phyloP scores from a whole-genome alignment of 768 basidiomycete genomes.

The Tricholoma matsutake region DNA sequence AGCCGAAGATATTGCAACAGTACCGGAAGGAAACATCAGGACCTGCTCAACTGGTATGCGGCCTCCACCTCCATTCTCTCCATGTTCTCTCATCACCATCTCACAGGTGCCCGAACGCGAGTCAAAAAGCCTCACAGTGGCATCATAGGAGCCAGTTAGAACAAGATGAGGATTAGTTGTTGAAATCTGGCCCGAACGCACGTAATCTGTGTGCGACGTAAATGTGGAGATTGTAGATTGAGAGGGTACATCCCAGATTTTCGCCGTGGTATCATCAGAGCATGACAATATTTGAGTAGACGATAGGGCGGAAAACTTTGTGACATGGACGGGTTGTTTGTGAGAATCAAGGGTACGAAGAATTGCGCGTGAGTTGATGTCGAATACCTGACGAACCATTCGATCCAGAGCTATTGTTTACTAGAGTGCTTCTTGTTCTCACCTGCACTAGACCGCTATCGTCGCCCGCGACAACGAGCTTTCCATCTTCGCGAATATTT shows the following conservation, averaged over 20 bases:
- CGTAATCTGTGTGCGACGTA: conserved; percentile 88
- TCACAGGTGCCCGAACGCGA: conserved; percentile 79
- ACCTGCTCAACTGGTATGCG: conserved; percentile 86
- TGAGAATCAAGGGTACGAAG: conserved; percentile 90
- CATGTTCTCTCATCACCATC: conserved; percentile 67
- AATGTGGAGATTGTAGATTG: conserved; percentile 79
- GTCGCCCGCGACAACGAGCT: conserved; percentile 92
- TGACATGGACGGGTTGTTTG: conserved; percentile 94
- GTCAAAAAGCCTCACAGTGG: conserved; percentile 86
- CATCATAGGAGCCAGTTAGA: conserved; percentile 93
- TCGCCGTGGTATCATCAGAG: conserved; percentile 93
- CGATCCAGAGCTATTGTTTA: not conserved
- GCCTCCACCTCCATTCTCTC: conserved; percentile 26
- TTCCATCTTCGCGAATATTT: conserved; percentile 88
- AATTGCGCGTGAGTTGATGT: conserved; percentile 90
- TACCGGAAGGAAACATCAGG: conserved; percentile 87
- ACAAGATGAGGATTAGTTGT: conserved; percentile 79
- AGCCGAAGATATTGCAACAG: conserved; percentile 78
- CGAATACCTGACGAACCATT: conserved; percentile 66
- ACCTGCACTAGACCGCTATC: conserved; percentile 89
- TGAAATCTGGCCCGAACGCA: conserved; percentile 88
- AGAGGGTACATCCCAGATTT: conserved; percentile 93
- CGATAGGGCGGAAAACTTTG: conserved; percentile 81
- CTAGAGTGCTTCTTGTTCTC: conserved; percentile 9
- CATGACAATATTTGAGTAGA: conserved; percentile 89